Percentiles rank a stretch among this genome's conserved stretches.
These are phyloP conservation scores for Gymnopilus dilepis DNA, from an alignment of 768 basidiomycete species.

Conservation along the genomic window DNA sequence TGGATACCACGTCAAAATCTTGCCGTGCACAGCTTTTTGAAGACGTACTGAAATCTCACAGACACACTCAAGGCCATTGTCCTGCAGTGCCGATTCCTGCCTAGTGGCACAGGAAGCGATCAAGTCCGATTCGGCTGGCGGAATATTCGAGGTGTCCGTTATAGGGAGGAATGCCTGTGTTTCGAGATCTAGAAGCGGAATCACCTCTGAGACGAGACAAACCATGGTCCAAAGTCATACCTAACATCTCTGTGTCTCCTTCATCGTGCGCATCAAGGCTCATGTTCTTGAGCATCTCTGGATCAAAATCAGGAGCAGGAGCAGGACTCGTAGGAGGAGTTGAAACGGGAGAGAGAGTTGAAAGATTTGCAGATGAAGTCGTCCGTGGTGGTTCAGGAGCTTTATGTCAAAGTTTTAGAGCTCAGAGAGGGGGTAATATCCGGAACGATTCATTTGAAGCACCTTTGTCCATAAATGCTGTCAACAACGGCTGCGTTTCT, in stretches of 20 bases:
- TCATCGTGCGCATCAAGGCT: slow-evolving; percentile 21
- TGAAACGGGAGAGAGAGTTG: slow-evolving; percentile 32
- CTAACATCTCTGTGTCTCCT: slow-evolving; percentile 54
- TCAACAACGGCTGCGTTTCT: slow-evolving; percentile 53
- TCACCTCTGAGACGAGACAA: not conserved
- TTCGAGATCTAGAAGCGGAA: slow-evolving; percentile 41
- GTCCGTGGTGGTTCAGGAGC: not conserved
- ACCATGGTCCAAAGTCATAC: slow-evolving; percentile 32
- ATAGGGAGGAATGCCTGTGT: slow-evolving; percentile 35
- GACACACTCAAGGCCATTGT: slow-evolving; percentile 64
- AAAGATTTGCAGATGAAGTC: slow-evolving; percentile 17
- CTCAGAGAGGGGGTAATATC: not conserved
- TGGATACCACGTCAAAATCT: not conserved
- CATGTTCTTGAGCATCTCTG: slow-evolving; percentile 40
- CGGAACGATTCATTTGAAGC: not conserved
- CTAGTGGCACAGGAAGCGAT: not conserved
- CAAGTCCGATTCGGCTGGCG: slow-evolving; percentile 38
- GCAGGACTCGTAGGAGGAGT: slow-evolving; percentile 28
- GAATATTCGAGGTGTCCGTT: slow-evolving; percentile 20
- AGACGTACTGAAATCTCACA: slow-evolving; percentile 64
- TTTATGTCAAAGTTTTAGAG: not conserved
- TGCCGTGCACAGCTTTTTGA: not conserved
- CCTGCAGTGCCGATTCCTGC: slow-evolving; percentile 17
- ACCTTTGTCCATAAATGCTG: slow-evolving; percentile 20
- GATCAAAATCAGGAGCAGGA: slow-evolving; percentile 15